Percentiles rank a stretch among this genome's conserved stretches.
Evolutionary conservation across 2,329 filamentous ascomycete genomes (phyloP).

Genomic region (Arachnomyces sp.): DNA sequence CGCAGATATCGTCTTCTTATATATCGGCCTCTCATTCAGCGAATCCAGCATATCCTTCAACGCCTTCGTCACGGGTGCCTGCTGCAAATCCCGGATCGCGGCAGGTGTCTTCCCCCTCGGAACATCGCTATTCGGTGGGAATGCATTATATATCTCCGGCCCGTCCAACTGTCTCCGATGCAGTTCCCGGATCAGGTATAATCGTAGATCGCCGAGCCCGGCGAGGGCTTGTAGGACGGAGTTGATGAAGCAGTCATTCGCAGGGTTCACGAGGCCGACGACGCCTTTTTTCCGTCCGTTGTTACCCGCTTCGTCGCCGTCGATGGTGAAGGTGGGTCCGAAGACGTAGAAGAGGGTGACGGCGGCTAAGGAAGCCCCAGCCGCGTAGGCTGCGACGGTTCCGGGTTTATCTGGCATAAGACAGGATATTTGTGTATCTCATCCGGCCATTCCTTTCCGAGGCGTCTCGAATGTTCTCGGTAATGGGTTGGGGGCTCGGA

Average conservation of each 20-base stretch:
- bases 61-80: constrained; percentile 73
- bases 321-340: constrained; percentile 91
- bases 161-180: constrained; percentile 78
- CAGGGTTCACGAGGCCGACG: constrained; percentile 80
- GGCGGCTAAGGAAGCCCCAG: constrained; percentile 87
- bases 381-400: constrained; percentile 85
- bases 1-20: constrained; percentile 87
- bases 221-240: constrained; percentile 89
- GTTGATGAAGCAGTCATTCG: constrained; percentile 97
- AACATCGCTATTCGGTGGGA: constrained; percentile 41
- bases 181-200: constrained; percentile 87
- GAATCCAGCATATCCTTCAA: constrained; percentile 88
- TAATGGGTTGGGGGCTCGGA: too few species aligned
- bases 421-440: constrained; percentile 1
- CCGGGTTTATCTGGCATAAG: constrained; percentile 74
- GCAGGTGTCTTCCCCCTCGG: constrained; percentile 35
- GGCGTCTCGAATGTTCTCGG: too few species aligned
- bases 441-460: too few species aligned
- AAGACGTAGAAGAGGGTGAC: constrained; percentile 96
- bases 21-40: constrained; percentile 86
- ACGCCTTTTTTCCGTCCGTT: constrained; percentile 72
- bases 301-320: constrained; percentile 60
- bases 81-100: constrained; percentile 58
- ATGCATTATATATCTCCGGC: constrained; percentile 62
- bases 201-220: constrained; percentile 76